Conservation (phyloP, 169 alveolate genomes). For the Eimeria acervulina region DNA sequence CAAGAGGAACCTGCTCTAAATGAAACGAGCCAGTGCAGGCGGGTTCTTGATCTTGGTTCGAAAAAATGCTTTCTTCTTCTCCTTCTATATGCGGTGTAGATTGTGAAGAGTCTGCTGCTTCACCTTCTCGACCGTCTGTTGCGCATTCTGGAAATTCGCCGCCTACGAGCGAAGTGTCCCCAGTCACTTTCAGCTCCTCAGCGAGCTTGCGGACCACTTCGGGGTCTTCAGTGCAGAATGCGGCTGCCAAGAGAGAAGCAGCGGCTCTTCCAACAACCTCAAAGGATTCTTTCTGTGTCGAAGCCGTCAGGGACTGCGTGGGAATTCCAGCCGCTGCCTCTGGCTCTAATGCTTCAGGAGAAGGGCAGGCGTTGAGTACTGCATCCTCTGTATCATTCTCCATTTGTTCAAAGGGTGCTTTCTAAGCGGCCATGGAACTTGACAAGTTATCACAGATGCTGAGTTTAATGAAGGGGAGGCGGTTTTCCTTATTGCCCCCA, state of each 20-base stretch:
- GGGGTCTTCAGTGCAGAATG: constrained; percentile 30
- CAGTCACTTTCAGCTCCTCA: neutral
- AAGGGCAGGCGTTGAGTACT: neutral
- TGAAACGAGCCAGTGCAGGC: neutral
- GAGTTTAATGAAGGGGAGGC: neutral
- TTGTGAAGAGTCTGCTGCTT: neutral
- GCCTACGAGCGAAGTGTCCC: neutral
- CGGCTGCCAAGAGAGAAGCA: constrained; percentile 18
- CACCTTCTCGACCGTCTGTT: neutral
- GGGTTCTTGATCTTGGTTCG: neutral
- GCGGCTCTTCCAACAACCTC: constrained; percentile 3
- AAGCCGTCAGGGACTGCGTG: neutral
- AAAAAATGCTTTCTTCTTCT: neutral
- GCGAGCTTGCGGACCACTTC: neutral
- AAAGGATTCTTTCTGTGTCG: constrained; percentile 19
- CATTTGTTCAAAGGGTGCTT: no score
- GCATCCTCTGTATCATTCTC: neutral
- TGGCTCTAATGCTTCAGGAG: neutral
- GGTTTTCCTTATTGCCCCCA: neutral
- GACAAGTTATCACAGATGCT: neutral
- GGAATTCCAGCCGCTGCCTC: neutral
- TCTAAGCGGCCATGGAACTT: neutral
- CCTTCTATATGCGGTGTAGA: constrained; percentile 1
- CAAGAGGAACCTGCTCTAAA: constrained; percentile 1
- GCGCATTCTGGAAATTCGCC: neutral